Evolutionary conservation across 1,139 yeast genomes (phyloP).

Genomic region (Suhomyces chickasaworum): DNA sequence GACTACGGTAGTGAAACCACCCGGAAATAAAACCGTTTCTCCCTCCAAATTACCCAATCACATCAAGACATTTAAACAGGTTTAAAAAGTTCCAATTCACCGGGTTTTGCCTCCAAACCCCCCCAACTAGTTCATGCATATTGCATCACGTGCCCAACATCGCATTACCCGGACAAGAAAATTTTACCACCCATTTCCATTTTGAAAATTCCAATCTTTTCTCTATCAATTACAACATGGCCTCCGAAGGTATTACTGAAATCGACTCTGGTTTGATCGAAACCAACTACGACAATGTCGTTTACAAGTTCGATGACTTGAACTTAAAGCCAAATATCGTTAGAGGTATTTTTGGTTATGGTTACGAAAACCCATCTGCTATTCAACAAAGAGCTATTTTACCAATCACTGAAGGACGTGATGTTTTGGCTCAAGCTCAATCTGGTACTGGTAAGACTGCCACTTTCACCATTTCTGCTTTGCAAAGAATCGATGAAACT

Average conservation of each 20-base stretch:
- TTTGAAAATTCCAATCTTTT: constrained; percentile 8
- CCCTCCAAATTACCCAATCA: no score
- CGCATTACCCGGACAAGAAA: constrained; percentile 21
- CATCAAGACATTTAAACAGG: no score
- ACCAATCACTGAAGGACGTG: constrained; percentile 96
- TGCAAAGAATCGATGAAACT: constrained; percentile 85
- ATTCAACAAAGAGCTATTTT: constrained; percentile 98
- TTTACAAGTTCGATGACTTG: constrained; percentile 84
- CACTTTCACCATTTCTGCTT: constrained; percentile 94
- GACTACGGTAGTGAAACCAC: no score
- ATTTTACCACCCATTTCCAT: constrained; percentile 13
- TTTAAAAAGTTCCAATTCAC: no score
- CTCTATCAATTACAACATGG: constrained; percentile 25
- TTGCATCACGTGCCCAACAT: constrained; percentile 13
- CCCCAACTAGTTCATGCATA: no score
- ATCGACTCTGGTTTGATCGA: constrained; percentile 84
- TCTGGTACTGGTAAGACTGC: constrained; percentile 99
- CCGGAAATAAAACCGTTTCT: no score
- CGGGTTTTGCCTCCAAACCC: no score
- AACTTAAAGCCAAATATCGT: constrained; percentile 76
- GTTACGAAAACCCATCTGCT: constrained; percentile 97
- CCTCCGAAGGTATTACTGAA: constrained; percentile 70
- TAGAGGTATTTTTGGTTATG: constrained; percentile 94
- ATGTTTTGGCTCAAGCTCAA: constrained; percentile 98
- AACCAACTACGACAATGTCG: constrained; percentile 97